phyloP scores from a whole-genome alignment of 106 monocot genomes.

The Allium cepa region DNA sequence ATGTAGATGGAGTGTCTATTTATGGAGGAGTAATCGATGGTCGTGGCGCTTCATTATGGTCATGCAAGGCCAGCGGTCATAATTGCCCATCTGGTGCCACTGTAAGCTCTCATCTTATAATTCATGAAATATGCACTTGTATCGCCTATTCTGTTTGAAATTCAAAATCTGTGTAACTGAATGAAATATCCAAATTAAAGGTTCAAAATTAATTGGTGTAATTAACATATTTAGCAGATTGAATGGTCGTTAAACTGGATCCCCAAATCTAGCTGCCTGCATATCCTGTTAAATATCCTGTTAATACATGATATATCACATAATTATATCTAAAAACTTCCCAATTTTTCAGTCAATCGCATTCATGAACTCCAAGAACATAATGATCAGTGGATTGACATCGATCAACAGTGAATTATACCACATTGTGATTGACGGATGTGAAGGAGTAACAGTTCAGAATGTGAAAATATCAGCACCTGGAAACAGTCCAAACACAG shows the following conservation, averaged over 20 bases:
- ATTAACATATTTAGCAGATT: too few species aligned
- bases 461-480: slow-evolving; percentile 27
- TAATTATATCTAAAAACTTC: background rate
- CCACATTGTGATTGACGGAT: slow-evolving; percentile 5
- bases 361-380: slow-evolving; percentile 2
- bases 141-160: too few species aligned
- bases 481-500: slow-evolving; percentile 65
- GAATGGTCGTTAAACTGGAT: too few species aligned
- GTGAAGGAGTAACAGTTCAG: slow-evolving; percentile 3
- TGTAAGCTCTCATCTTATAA: slow-evolving; percentile 13
- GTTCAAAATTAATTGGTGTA: too few species aligned
- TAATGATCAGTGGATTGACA: slow-evolving; percentile 6
- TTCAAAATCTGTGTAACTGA: too few species aligned
- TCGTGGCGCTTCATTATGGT: slow-evolving; percentile 44
- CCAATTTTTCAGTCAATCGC: slow-evolving; percentile 6
- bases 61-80: slow-evolving; percentile 29
- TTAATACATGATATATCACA: too few species aligned
- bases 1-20: slow-evolving; percentile 37
- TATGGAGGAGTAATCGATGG: slow-evolving; percentile 59
- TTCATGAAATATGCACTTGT: background rate
- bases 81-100: slow-evolving; percentile 38
- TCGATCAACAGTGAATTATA: slow-evolving; percentile 17
- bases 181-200: too few species aligned
- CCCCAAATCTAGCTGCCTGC: too few species aligned
- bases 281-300: too few species aligned